Percentiles rank a stretch among this genome's conserved stretches.
phyloP scores from a whole-genome alignment of 1,284 basidiomycete genomes.

The Tilletia horrida region DNA sequence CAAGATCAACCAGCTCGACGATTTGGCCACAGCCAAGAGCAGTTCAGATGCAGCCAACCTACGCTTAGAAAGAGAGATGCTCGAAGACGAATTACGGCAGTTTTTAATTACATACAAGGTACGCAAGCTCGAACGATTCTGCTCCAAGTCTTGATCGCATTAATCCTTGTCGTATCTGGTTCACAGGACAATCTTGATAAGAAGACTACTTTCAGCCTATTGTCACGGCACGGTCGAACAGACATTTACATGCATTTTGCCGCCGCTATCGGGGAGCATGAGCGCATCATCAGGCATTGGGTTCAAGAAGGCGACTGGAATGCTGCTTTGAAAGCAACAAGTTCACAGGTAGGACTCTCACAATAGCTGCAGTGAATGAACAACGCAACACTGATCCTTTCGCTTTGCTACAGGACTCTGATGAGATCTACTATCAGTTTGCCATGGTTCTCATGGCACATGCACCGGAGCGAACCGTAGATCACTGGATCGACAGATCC shows the following conservation, averaged over 20 bases:
- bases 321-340: constrained; percentile 82
- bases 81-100: constrained; percentile 86
- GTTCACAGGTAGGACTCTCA: constrained; percentile 66
- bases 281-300: constrained; percentile 87
- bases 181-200: constrained; percentile 74
- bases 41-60: constrained; percentile 83
- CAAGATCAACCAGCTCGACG: constrained; percentile 94
- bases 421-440: constrained; percentile 92
- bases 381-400: too few species aligned
- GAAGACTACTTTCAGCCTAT: constrained; percentile 82
- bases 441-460: constrained; percentile 81
- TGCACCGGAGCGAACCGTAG: constrained; percentile 80
- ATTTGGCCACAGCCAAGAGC: constrained; percentile 70
- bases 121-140: not conserved
- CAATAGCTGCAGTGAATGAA: not conserved
- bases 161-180: constrained; percentile 20
- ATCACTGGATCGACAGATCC: constrained; percentile 82
- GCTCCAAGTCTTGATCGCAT: not conserved
- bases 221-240: constrained; percentile 84
- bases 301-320: constrained; percentile 85
- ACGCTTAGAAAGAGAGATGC: constrained; percentile 71
- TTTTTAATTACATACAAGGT: constrained; percentile 92
- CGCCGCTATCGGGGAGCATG: constrained; percentile 73
- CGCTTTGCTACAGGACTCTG: constrained; percentile 65
- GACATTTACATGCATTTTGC: constrained; percentile 92